phyloP scores from a whole-genome alignment of 352 stramenopile genomes.

The Phytopythium aichiense region DNA sequence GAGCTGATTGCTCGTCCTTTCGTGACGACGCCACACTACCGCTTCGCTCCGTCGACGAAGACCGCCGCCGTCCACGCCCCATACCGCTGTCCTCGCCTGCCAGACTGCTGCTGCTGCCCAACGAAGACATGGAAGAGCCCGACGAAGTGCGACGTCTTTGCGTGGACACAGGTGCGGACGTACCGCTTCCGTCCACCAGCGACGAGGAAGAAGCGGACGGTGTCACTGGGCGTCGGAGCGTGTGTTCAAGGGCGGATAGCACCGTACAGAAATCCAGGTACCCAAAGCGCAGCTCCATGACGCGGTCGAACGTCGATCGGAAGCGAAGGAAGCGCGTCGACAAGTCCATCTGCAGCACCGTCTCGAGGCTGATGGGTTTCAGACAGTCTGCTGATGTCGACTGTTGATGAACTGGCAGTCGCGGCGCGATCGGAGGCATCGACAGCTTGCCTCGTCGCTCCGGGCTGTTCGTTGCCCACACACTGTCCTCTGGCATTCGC shows the following conservation, averaged over 20 bases:
- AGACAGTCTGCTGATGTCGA: slow-evolving; percentile 60
- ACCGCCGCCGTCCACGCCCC: slow-evolving; percentile 13
- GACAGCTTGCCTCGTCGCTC: not conserved
- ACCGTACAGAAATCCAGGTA: slow-evolving; percentile 82
- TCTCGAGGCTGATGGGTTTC: slow-evolving; percentile 72
- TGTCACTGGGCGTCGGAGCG: slow-evolving; percentile 30
- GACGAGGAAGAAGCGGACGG: not conserved
- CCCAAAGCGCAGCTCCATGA: slow-evolving; percentile 78
- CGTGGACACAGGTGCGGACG: slow-evolving; percentile 7
- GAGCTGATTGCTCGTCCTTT: not conserved
- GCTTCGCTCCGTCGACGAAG: slow-evolving; percentile 17
- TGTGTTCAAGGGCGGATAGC: slow-evolving; percentile 53
- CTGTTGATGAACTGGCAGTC: slow-evolving; percentile 17
- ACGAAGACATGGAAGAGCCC: slow-evolving; percentile 45
- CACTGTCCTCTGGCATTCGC: slow-evolving; percentile 64
- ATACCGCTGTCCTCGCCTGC: slow-evolving; percentile 25
- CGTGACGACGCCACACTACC: slow-evolving; percentile 11
- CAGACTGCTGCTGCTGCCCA: slow-evolving; percentile 18
- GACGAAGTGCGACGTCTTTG: slow-evolving; percentile 40
- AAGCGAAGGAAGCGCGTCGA: slow-evolving; percentile 55
- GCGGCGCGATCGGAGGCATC: not conserved
- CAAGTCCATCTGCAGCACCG: slow-evolving; percentile 66
- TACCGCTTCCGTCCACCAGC: not conserved
- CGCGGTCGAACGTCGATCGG: slow-evolving; percentile 65
- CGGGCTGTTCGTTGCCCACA: slow-evolving; percentile 44